phyloP scores from a whole-genome alignment of 2,329 filamentous ascomycete species.

The Ascochyta rabiei region DNA sequence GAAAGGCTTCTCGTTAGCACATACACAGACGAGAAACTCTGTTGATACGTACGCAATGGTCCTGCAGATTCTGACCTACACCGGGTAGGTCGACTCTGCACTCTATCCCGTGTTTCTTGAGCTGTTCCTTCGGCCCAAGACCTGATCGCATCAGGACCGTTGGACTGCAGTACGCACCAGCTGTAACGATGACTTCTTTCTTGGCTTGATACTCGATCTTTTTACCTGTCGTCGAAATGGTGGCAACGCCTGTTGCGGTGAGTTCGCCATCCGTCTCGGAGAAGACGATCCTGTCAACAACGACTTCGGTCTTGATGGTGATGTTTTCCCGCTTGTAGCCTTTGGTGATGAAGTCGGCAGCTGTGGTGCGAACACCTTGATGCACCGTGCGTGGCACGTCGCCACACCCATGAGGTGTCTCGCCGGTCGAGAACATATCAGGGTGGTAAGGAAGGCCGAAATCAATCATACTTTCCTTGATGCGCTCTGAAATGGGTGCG shows the following conservation, averaged over 20 bases:
- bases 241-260: slow-evolving; percentile 54
- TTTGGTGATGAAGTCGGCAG: slow-evolving; percentile 50
- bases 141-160: slow-evolving; percentile 59
- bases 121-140: slow-evolving; percentile 61
- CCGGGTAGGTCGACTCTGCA: slow-evolving; percentile 62
- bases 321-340: slow-evolving; percentile 46
- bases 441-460: slow-evolving; percentile 61
- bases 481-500: slow-evolving; percentile 62
- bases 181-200: slow-evolving; percentile 45
- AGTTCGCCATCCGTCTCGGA: slow-evolving; percentile 41
- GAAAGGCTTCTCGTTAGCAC: slow-evolving; percentile 48
- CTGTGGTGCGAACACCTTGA: slow-evolving; percentile 36
- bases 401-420: slow-evolving; percentile 40
- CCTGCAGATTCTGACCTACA: slow-evolving; percentile 68
- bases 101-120: slow-evolving; percentile 60
- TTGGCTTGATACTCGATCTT: slow-evolving; percentile 41
- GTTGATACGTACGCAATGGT: slow-evolving; percentile 62
- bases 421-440: slow-evolving; percentile 64
- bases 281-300: slow-evolving; percentile 56
- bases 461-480: slow-evolving; percentile 62
- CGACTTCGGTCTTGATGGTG: slow-evolving; percentile 40
- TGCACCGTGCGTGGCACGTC: slow-evolving; percentile 41
- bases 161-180: slow-evolving; percentile 43
- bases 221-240: slow-evolving; percentile 52
- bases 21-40: slow-evolving; percentile 50